A percentile compares a stretch with the other conserved stretches of the same genome.
Conservation (phyloP, 2,329 filamentous ascomycete genomes). For the Phialophora expanda region DNA sequence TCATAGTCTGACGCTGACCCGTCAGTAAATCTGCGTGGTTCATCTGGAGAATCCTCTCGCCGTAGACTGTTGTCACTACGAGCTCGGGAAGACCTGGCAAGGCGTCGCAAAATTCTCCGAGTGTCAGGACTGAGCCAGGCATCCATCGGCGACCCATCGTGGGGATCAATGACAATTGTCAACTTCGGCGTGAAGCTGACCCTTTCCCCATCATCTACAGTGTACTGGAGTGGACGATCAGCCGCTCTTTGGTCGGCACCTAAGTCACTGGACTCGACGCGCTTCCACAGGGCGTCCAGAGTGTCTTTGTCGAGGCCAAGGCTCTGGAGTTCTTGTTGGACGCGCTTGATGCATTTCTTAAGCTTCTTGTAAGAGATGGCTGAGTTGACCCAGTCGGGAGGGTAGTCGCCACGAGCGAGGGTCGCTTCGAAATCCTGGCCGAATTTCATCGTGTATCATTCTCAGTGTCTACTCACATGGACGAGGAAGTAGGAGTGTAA, state of each 20-base stretch:
- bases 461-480: not conserved
- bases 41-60: slow-evolving; percentile 13
- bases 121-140: slow-evolving; percentile 71
- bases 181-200: slow-evolving; percentile 68
- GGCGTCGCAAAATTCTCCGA: slow-evolving; percentile 65
- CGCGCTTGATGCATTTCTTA: slow-evolving; percentile 86
- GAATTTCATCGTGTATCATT: slow-evolving; percentile 73
- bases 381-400: slow-evolving; percentile 70
- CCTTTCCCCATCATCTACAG: slow-evolving; percentile 54
- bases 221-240: slow-evolving; percentile 57
- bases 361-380: slow-evolving; percentile 84
- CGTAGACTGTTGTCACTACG: not conserved
- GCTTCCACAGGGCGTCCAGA: slow-evolving; percentile 67
- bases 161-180: slow-evolving; percentile 70
- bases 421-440: slow-evolving; percentile 75
- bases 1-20: slow-evolving; percentile 9
- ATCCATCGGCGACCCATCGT: slow-evolving; percentile 70
- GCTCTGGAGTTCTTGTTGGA: slow-evolving; percentile 71
- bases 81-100: slow-evolving; percentile 52
- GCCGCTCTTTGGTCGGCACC: slow-evolving; percentile 39
- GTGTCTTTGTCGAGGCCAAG: slow-evolving; percentile 75
- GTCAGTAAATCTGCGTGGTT: not conserved
- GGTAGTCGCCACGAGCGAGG: slow-evolving; percentile 74
- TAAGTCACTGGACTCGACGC: slow-evolving; percentile 49
- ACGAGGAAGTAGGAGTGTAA: not conserved